phyloP scores from a whole-genome alignment of 2,329 filamentous ascomycete species.

The Curvularia sp. region DNA sequence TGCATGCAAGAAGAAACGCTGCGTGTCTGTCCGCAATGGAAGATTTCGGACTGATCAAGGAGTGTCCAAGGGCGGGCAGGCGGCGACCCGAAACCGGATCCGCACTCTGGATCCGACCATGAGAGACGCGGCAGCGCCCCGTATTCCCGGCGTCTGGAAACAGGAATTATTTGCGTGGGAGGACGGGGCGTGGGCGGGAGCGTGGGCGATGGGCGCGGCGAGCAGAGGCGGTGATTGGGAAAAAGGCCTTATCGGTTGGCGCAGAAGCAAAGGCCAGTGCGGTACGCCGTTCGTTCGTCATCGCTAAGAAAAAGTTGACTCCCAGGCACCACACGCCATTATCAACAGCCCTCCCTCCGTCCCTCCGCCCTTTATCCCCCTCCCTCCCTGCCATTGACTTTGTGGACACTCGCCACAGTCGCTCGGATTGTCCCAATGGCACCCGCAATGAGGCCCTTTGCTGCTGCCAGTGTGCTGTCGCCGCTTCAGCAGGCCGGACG shows the following conservation, averaged over 20 bases:
- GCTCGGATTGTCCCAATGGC: slow-evolving; percentile 38
- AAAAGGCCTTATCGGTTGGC: slow-evolving; percentile 24
- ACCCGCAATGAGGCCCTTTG: slow-evolving; percentile 47
- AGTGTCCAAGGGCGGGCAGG: neutral
- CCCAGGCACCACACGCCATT: slow-evolving; percentile 14
- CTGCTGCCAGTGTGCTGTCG: slow-evolving; percentile 38
- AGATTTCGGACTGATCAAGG: neutral
- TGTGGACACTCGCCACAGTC: slow-evolving; percentile 19
- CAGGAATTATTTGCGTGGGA: slow-evolving; percentile 14
- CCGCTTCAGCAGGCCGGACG: slow-evolving; percentile 46
- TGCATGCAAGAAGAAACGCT: neutral
- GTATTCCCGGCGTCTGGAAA: neutral
- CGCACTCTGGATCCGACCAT: neutral
- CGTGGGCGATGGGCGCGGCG: slow-evolving; percentile 16
- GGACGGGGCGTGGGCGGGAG: slow-evolving; percentile 5
- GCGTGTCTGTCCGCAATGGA: neutral
- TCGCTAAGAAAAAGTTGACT: slow-evolving; percentile 41
- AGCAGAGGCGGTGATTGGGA: slow-evolving; percentile 21
- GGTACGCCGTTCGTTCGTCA: slow-evolving; percentile 31
- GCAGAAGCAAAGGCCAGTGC: slow-evolving; percentile 18
- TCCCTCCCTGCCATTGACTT: slow-evolving; percentile 18
- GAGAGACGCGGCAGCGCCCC: neutral
- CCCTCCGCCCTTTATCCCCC: slow-evolving; percentile 11
- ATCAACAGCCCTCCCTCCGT: slow-evolving; percentile 21
- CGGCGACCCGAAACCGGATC: slow-evolving; percentile 1